Conservation (phyloP, 2,329 filamentous ascomycete species). For the Xylariaceae sp. region DNA sequence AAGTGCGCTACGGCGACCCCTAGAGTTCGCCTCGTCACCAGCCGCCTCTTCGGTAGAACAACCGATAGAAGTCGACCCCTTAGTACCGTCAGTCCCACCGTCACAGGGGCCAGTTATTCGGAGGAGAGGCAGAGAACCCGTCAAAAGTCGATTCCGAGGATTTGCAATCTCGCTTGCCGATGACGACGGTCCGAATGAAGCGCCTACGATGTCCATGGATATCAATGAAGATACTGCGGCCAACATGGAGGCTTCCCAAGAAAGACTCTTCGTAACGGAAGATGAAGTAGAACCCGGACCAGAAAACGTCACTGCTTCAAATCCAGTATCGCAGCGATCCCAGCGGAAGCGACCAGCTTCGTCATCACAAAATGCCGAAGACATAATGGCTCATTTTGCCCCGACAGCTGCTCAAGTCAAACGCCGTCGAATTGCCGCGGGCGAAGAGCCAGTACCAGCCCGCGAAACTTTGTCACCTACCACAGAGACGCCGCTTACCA, state of each 20-base stretch:
- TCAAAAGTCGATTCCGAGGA: conserved; percentile 63
- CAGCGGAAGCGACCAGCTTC: conserved; percentile 47
- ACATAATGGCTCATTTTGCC: conserved; percentile 67
- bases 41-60: conserved; percentile 28
- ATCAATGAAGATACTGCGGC: conserved; percentile 3
- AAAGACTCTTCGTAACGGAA: conserved; percentile 57
- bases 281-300: conserved; percentile 32
- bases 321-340: conserved; percentile 23
- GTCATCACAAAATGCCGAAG: conserved; percentile 42
- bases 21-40: conserved; percentile 49
- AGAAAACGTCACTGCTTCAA: conserved; percentile 17
- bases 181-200: conserved; percentile 34
- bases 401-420: conserved; percentile 76
- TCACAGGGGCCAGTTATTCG: conserved; percentile 19
- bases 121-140: conserved; percentile 39
- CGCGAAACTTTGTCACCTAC: conserved; percentile 30
- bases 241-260: conserved; percentile 35
- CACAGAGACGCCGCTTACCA: conserved; percentile 32
- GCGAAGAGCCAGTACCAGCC: conserved; percentile 43
- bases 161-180: conserved; percentile 52
- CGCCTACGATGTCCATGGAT: conserved; percentile 11
- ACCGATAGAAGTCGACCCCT: conserved; percentile 28
- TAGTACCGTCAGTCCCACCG: conserved; percentile 13
- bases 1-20: conserved; percentile 62
- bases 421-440: conserved; percentile 63